Percentiles rank a stretch among this genome's conserved stretches.
These are phyloP conservation scores for Leishmania gerbilli DNA, from an alignment of 208 protist genomes.

Conservation along the genomic window DNA sequence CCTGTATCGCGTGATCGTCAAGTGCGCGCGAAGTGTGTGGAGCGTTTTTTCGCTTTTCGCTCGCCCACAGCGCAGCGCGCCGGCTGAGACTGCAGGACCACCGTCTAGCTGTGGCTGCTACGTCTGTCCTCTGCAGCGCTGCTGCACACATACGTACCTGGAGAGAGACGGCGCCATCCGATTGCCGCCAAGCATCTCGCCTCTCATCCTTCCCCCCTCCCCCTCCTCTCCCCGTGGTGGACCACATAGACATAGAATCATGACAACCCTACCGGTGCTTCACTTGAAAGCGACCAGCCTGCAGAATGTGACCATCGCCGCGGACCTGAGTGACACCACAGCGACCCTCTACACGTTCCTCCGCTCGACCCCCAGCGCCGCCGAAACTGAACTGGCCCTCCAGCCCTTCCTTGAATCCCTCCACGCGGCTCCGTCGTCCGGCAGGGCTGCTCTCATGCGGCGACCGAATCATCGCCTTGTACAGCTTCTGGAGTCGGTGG, in stretches of 20 bases:
- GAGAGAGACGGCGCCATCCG: background rate
- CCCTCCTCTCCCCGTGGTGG: background rate
- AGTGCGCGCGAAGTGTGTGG: background rate
- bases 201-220: background rate
- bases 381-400: constrained; percentile 55
- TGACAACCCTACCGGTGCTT: constrained; percentile 69
- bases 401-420: constrained; percentile 47
- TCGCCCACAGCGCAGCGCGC: background rate
- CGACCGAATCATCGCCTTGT: constrained; percentile 39
- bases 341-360: constrained; percentile 84
- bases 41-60: too few species aligned
- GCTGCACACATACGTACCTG: background rate
- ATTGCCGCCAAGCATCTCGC: background rate
- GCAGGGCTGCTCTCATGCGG: constrained; percentile 13
- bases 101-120: background rate
- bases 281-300: constrained; percentile 48
- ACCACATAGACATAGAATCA: background rate
- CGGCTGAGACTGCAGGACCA: background rate
- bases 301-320: constrained; percentile 46
- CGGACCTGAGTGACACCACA: constrained; percentile 54
- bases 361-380: constrained; percentile 52
- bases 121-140: background rate
- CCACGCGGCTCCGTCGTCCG: constrained; percentile 29
- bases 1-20: background rate
- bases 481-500: constrained; percentile 43